phyloP scores from a whole-genome alignment of 1,284 basidiomycete genomes.

The Polyporus tsugae region DNA sequence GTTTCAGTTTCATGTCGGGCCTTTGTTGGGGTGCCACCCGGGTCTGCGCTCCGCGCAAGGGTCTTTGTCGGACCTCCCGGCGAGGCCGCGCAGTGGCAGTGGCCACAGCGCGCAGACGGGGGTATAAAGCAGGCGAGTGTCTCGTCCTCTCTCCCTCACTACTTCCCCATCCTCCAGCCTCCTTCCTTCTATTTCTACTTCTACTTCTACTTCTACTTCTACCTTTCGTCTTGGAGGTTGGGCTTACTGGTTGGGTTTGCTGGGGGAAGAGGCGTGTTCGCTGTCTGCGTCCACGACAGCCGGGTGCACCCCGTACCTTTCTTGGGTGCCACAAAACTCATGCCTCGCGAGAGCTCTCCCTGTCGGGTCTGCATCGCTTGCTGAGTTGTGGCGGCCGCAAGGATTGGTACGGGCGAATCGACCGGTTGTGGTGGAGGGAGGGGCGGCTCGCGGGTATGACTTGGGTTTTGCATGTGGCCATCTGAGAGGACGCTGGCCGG shows the following conservation, averaged over 20 bases:
- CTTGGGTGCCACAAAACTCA: constrained; percentile 32
- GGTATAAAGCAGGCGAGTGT: constrained; percentile 6
- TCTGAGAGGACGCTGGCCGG: neutral
- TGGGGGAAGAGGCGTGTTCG: neutral
- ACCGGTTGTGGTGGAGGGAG: constrained; percentile 7
- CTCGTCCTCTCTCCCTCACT: neutral
- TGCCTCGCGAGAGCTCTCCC: constrained; percentile 28
- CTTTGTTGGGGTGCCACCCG: neutral
- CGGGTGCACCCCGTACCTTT: constrained; percentile 33
- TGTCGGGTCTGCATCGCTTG: constrained; percentile 26
- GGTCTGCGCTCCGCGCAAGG: neutral
- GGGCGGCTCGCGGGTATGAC: neutral
- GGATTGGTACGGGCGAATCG: constrained; percentile 39
- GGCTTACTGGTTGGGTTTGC: neutral
- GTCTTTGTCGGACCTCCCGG: constrained; percentile 1
- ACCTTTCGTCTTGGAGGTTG: neutral
- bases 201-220: neutral
- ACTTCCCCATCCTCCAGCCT: neutral
- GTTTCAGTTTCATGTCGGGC: neutral
- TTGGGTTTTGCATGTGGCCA: neutral
- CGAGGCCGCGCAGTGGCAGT: neutral
- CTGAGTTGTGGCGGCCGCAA: constrained; percentile 42
- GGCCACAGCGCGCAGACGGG: neutral
- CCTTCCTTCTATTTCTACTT: neutral
- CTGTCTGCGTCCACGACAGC: constrained; percentile 17